Evolutionary conservation across 2,329 filamentous ascomycete genomes (phyloP).

Genomic region (Colletotrichum euphorbiae): DNA sequence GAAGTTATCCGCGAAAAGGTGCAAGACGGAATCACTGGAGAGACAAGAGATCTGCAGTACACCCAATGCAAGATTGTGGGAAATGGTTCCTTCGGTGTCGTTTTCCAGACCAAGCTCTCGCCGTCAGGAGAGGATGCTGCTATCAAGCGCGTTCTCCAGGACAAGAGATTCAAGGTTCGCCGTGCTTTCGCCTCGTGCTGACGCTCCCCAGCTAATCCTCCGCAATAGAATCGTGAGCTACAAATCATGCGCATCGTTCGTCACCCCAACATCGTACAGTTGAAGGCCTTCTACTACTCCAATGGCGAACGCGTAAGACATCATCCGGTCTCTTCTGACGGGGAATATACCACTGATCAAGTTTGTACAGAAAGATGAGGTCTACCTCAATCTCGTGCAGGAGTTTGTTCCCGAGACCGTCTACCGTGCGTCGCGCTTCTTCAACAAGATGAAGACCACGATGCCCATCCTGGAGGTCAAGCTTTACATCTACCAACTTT

Average conservation of each 20-base stretch:
- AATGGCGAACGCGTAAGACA: conserved; percentile 91
- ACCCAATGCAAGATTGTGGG: conserved; percentile 99
- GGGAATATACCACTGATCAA: neutral
- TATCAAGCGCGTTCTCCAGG: conserved; percentile 98
- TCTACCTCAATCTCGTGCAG: conserved; percentile 97
- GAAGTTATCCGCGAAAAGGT: conserved; percentile 99
- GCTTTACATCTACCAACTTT: conserved; percentile 99
- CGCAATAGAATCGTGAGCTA: conserved; percentile 88
- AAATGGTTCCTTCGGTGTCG: conserved; percentile 98
- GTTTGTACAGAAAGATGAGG: conserved; percentile 85
- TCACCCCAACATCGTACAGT: conserved; percentile 97
- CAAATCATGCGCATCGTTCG: conserved; percentile 99
- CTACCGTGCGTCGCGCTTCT: conserved; percentile 96
- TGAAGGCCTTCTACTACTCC: conserved; percentile 99
- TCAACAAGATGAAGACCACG: conserved; percentile 99
- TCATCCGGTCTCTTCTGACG: too few species aligned
- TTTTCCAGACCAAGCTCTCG: conserved; percentile 98
- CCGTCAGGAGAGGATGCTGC: conserved; percentile 98
- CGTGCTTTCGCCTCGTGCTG: neutral
- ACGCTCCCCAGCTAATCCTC: conserved; percentile 16
- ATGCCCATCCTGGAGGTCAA: conserved; percentile 99
- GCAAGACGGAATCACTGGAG: conserved; percentile 96
- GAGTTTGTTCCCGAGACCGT: conserved; percentile 99
- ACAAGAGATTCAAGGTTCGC: conserved; percentile 98
- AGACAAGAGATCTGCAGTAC: conserved; percentile 96